Evolutionary conservation across 192 early-diverging fungal species (phyloP), one percentile per base, ranked within the genome.

Genomic region (Allomyces macrogynus): DNA sequence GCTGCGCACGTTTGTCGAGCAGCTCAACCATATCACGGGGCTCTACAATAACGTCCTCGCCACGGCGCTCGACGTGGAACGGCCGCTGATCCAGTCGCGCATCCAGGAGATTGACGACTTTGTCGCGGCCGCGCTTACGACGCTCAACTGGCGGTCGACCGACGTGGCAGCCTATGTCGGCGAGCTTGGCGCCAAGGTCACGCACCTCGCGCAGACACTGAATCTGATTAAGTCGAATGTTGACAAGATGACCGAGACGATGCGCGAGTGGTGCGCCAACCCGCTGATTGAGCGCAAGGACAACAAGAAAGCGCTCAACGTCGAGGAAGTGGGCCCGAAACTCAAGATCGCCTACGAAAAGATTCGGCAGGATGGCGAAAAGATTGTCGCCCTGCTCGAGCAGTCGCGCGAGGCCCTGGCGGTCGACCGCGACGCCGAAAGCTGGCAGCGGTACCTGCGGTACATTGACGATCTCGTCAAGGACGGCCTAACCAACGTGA

Each of bases 271-370:
- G 68, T 91, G 95, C 67, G 76, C 78, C 10, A 81, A 88, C 24
- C 82, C 92, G 63, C 76, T 86, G 42, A 75, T 75, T 7, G 95
- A 98, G 70, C 98, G 95, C 95, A 89, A 93, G 67, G 86, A 89
- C 67, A 81, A 69, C 71, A 99, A 98, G 74, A 95, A 94, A 14
- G 85, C 95, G 25, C 87, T 57, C 49, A 82, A 84, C 60, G 32
- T 84, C 24, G 82, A 84, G 69, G 82, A 84, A 69, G 81, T 82
- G 65, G 81, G 84, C 20, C 62, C 78, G 0, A 81, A 80, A 65
- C 67, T 84, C 23, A 69, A 71, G 24, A 69, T 75, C 23, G 66
- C 69, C 23, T 82, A 78, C 65, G 81, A 84, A 44, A 69, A 65
- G 67, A 82, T 84, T 43, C 76, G 74, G 63, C 67, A 74, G 23